These are phyloP conservation scores for Xanthoconium stramineum DNA, from an alignment of 768 basidiomycete genomes.

Conservation along the genomic window DNA sequence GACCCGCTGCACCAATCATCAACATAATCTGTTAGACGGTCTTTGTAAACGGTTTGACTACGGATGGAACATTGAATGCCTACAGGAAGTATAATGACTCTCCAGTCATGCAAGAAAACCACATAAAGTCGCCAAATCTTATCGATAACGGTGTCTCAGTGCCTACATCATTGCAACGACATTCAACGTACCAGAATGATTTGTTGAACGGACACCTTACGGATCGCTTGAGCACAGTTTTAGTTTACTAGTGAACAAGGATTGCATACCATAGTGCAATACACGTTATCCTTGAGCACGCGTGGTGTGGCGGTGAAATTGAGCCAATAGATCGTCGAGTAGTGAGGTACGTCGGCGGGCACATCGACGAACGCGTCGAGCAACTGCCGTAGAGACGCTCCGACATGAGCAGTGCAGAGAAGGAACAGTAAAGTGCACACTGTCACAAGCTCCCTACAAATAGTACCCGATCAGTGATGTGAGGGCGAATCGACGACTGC, in stretches of 20 bases:
- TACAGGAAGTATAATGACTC: background rate
- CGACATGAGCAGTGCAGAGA: background rate
- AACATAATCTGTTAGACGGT: background rate
- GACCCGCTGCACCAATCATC: background rate
- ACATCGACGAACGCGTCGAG: slow-evolving; percentile 6
- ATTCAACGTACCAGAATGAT: background rate
- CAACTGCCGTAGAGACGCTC: background rate
- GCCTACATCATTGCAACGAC: background rate
- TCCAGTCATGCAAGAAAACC: background rate
- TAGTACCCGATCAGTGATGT: background rate
- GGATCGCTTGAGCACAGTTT: background rate
- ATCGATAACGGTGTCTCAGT: background rate
- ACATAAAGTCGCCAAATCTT: slow-evolving; percentile 8
- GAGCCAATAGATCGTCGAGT: slow-evolving; percentile 1
- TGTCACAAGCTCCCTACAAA: background rate
- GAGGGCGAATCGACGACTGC: too few species aligned
- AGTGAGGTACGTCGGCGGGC: background rate
- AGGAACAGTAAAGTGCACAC: background rate
- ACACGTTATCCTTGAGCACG: background rate
- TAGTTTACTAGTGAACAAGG: too few species aligned
- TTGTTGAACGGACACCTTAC: background rate
- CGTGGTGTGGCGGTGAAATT: background rate
- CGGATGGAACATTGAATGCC: background rate
- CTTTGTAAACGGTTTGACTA: background rate
- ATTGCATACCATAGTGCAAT: background rate